A percentile compares a stretch with the other conserved stretches of the same genome.
phyloP scores from a whole-genome alignment of 306 rosid genomes.

The Cyamopsis tetragonoloba region DNA sequence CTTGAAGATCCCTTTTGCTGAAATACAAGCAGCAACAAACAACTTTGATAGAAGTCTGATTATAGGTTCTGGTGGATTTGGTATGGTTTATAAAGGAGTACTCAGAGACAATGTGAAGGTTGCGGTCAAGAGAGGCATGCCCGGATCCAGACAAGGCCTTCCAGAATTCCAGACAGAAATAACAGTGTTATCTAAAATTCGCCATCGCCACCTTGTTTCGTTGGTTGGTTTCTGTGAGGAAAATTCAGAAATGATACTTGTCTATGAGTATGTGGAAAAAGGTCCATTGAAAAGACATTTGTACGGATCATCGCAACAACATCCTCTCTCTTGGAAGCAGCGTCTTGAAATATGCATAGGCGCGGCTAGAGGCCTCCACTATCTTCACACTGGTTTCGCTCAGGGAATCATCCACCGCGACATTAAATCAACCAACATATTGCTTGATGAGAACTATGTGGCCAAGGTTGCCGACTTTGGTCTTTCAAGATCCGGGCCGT shows the following conservation, averaged over 20 bases:
- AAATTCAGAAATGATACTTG: slow-evolving; percentile 93
- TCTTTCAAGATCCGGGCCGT: slow-evolving; percentile 92
- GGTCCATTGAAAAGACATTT: slow-evolving; percentile 83
- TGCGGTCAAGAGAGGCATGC: slow-evolving; percentile 95
- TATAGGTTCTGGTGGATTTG: slow-evolving; percentile 95
- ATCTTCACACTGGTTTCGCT: slow-evolving; percentile 95
- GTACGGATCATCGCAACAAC: slow-evolving; percentile 52
- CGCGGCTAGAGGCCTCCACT: slow-evolving; percentile 94
- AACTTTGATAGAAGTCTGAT: slow-evolving; percentile 65
- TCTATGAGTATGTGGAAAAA: slow-evolving; percentile 84
- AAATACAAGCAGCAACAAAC: slow-evolving; percentile 69
- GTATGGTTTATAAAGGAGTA: slow-evolving; percentile 78
- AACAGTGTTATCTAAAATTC: slow-evolving; percentile 74
- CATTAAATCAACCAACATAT: slow-evolving; percentile 90
- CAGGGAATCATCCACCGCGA: slow-evolving; percentile 99
- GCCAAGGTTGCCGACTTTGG: slow-evolving; percentile 99
- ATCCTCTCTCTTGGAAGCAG: slow-evolving; percentile 82
- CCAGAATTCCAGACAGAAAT: slow-evolving; percentile 97
- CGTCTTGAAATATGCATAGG: slow-evolving; percentile 96
- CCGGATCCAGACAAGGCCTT: slow-evolving; percentile 97
- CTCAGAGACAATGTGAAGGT: slow-evolving; percentile 74
- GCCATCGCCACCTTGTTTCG: slow-evolving; percentile 92
- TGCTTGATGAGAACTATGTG: slow-evolving; percentile 77
- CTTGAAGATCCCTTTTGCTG: slow-evolving; percentile 79
- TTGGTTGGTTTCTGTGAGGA: slow-evolving; percentile 94